A percentile compares a stretch with the other conserved stretches of the same genome.
Conservation (phyloP, 768 basidiomycete species). For the Pisolithus tinctorius region DNA sequence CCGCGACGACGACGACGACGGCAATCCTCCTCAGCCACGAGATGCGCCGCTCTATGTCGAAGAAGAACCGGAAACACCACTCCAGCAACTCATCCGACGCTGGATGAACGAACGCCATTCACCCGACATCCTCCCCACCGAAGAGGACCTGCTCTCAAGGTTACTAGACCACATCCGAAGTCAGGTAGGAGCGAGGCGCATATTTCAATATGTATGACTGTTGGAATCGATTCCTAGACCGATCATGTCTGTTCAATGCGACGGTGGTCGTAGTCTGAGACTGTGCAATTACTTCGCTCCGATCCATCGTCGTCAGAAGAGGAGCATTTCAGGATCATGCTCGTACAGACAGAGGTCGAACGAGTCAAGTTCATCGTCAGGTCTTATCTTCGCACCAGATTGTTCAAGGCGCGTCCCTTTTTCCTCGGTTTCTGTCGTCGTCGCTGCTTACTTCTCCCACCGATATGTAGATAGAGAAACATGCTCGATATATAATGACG, state of each 20-base stretch:
- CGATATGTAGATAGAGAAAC: conserved; percentile 74
- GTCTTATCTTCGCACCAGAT: conserved; percentile 79
- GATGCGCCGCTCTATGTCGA: conserved; percentile 24
- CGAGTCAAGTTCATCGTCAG: conserved; percentile 89
- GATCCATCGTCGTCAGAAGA: conserved; percentile 86
- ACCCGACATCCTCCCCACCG: conserved; percentile 71
- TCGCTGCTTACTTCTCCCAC: neutral
- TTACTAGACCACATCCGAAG: conserved; percentile 72
- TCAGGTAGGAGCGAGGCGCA: conserved; percentile 51
- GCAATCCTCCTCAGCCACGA: conserved; percentile 25
- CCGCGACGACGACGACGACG: conserved; percentile 29
- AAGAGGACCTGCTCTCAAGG: conserved; percentile 57
- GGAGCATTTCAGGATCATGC: conserved; percentile 87
- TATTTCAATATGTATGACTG: neutral
- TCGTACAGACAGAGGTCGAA: conserved; percentile 92
- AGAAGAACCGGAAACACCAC: conserved; percentile 45
- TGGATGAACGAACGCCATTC: conserved; percentile 85
- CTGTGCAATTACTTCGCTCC: conserved; percentile 66
- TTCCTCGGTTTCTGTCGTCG: neutral
- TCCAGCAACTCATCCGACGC: conserved; percentile 67
- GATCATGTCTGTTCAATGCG: neutral
- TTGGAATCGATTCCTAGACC: conserved; percentile 1
- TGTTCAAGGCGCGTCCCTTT: conserved; percentile 62
- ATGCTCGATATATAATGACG: conserved; percentile 68
- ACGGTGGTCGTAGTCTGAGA: conserved; percentile 51